Percentiles rank a stretch among this genome's conserved stretches.
phyloP scores from a whole-genome alignment of 108 stramenopile genomes.

The Parietichytrium sp. region DNA sequence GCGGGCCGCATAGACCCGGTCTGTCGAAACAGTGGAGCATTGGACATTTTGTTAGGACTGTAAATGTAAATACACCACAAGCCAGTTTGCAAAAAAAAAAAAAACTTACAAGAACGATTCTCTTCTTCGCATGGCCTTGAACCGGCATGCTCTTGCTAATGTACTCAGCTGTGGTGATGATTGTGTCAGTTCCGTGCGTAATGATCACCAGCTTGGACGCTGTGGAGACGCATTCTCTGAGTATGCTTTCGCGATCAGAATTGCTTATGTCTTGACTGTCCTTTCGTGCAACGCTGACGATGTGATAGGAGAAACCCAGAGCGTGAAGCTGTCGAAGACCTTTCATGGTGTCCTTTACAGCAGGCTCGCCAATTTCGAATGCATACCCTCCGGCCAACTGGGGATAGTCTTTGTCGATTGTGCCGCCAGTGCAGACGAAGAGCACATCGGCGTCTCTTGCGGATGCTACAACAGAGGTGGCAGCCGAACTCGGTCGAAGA shows the following conservation, averaged over 20 bases:
- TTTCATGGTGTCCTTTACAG: neutral
- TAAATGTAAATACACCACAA: too few species aligned
- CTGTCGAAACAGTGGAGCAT: too few species aligned
- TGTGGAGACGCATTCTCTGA: neutral
- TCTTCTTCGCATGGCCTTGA: neutral
- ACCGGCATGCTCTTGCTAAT: neutral
- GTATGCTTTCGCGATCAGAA: neutral
- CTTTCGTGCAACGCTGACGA: conserved; percentile 24
- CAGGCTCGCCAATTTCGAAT: conserved; percentile 30
- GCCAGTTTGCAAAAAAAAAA: too few species aligned
- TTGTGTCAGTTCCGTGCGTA: conserved; percentile 17
- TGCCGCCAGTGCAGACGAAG: conserved; percentile 9
- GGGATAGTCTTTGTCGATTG: conserved; percentile 29
- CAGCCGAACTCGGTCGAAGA: neutral
- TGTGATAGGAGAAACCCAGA: neutral
- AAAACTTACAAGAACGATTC: neutral
- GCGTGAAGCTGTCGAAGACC: conserved; percentile 1
- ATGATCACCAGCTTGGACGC: neutral
- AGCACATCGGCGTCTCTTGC: neutral
- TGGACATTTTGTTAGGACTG: too few species aligned
- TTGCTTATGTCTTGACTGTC: conserved; percentile 7
- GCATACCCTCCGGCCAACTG: conserved; percentile 16
- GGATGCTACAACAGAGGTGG: neutral
- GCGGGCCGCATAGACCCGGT: neutral
- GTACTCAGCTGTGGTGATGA: neutral